phyloP scores from a whole-genome alignment of 2,329 filamentous ascomycete species.

The Rhynchosporium agropyri region DNA sequence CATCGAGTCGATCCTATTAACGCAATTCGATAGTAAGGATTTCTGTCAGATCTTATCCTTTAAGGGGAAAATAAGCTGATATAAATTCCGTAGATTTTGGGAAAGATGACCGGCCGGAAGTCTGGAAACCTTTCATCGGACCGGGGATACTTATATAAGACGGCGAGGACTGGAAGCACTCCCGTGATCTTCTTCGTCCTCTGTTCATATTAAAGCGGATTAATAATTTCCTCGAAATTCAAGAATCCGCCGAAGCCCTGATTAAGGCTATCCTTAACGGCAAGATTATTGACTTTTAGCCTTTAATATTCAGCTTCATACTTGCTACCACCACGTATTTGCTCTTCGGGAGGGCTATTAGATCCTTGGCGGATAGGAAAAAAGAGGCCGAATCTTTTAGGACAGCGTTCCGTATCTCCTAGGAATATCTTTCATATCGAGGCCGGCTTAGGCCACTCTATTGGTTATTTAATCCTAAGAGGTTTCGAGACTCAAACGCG shows the following conservation, averaged over 20 bases:
- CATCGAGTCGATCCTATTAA: neutral
- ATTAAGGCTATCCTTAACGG: neutral
- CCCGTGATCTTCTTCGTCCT: constrained; percentile 5
- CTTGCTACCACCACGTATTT: constrained; percentile 1
- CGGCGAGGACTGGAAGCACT: neutral
- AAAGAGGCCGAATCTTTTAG: neutral
- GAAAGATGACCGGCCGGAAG: neutral
- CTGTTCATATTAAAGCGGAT: neutral
- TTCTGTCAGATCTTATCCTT: neutral
- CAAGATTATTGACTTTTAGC: neutral
- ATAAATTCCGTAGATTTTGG: neutral
- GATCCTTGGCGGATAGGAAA: neutral
- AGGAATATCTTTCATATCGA: constrained; percentile 1
- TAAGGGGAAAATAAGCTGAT: neutral
- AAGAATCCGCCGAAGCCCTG: neutral
- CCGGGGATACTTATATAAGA: neutral
- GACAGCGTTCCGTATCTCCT: neutral
- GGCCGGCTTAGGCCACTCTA: neutral
- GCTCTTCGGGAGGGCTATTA: neutral
- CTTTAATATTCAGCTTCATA: neutral
- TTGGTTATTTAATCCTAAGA: constrained; percentile 2
- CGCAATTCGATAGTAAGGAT: neutral
- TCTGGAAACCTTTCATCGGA: constrained; percentile 1
- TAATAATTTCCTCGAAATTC: neutral
- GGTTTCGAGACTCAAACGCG: neutral